A percentile compares a stretch with the other conserved stretches of the same genome.
Conservation (phyloP, 352 stramenopile species). For the Globisporangium cystogenes region DNA sequence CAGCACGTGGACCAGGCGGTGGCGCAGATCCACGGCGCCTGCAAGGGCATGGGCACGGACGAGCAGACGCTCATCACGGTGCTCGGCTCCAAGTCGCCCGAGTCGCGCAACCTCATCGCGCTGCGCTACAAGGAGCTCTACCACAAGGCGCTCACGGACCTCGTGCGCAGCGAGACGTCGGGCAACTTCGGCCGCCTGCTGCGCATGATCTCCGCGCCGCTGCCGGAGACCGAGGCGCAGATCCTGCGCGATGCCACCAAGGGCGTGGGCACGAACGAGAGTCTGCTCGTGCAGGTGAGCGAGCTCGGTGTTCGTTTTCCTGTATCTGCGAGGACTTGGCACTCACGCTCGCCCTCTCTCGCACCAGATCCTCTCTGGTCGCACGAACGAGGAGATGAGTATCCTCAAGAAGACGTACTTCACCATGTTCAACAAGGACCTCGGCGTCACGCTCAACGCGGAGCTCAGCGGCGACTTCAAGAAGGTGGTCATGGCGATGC, state of each 20-base stretch:
- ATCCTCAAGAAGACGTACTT: constrained; percentile 82
- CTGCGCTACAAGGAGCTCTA: constrained; percentile 71
- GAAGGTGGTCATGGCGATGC: constrained; percentile 66
- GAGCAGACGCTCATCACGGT: constrained; percentile 66
- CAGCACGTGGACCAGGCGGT: constrained; percentile 52
- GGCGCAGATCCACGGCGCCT: constrained; percentile 63
- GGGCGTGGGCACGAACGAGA: constrained; percentile 66
- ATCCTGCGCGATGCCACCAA: constrained; percentile 67
- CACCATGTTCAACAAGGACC: constrained; percentile 55
- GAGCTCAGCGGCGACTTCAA: constrained; percentile 74
- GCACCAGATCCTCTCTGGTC: constrained; percentile 49
- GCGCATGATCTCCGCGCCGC: constrained; percentile 64
- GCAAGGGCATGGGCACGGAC: constrained; percentile 67
- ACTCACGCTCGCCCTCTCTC: not conserved
- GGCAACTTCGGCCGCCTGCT: constrained; percentile 66
- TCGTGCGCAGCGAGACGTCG: constrained; percentile 70
- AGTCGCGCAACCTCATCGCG: constrained; percentile 60
- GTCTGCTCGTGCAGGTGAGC: constrained; percentile 44
- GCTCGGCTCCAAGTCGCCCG: constrained; percentile 61
- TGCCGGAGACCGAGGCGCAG: constrained; percentile 65
- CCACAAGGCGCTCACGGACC: constrained; percentile 39
- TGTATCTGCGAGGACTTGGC: no score
- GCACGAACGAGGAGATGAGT: constrained; percentile 75
- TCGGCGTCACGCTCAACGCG: constrained; percentile 55
- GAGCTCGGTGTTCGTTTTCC: no score